Percentiles rank a stretch among this genome's conserved stretches.
These are phyloP conservation scores for Leishmania turanica DNA, from an alignment of 208 protist species.

Conservation along the genomic window DNA sequence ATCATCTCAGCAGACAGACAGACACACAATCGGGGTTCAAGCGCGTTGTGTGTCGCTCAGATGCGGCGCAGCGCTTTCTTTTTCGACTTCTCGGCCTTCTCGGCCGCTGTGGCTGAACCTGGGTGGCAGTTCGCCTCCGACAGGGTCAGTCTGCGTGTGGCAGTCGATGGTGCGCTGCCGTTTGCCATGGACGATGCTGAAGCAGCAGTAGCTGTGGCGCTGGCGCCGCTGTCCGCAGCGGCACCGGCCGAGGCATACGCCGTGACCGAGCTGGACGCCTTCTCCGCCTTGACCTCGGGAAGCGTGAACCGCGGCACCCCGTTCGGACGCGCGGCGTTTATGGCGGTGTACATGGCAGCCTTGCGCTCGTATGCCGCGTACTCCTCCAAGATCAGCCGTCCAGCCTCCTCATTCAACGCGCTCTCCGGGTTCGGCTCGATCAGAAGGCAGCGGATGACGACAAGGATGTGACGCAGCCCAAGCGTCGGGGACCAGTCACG, in stretches of 20 bases:
- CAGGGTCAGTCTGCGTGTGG: constrained; percentile 5
- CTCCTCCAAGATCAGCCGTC: constrained; percentile 96
- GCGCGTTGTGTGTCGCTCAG: background rate
- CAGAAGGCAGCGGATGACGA: constrained; percentile 96
- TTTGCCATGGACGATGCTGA: background rate
- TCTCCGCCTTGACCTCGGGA: constrained; percentile 1
- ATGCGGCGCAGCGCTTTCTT: constrained; percentile 34
- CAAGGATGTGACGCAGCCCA: constrained; percentile 96
- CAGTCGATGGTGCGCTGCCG: background rate
- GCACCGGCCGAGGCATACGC: background rate
- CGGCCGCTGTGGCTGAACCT: constrained; percentile 5
- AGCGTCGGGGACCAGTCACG: constrained; percentile 95
- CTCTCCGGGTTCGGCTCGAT: constrained; percentile 99
- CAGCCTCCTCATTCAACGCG: constrained; percentile 98
- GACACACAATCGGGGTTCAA: background rate
- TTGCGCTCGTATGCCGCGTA: constrained; percentile 89
- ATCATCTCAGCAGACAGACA: background rate
- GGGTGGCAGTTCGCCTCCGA: constrained; percentile 25
- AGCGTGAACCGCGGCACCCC: constrained; percentile 38
- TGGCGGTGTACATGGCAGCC: constrained; percentile 78
- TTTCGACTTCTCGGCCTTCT: constrained; percentile 29
- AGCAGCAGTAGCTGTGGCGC: background rate
- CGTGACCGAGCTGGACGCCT: background rate
- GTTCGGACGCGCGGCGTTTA: constrained; percentile 64
- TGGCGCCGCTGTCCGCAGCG: background rate